Evolutionary conservation across 169 alveolate species (phyloP).

Genomic region (Prorocentrum cordatum): DNA sequence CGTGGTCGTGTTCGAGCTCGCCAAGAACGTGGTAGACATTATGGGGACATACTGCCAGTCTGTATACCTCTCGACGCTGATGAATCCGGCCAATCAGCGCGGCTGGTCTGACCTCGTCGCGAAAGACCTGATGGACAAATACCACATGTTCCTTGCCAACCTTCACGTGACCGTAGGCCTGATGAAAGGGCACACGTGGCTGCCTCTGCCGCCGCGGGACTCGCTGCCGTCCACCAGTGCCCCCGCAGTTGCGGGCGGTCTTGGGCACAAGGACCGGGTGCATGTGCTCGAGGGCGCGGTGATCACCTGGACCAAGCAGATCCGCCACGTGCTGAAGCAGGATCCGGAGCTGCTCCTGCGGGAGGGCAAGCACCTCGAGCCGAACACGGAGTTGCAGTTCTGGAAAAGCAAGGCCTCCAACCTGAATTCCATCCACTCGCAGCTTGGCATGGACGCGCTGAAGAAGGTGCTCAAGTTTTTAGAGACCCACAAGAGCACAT

Average conservation of each 20-base stretch:
- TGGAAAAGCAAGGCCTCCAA: slow-evolving; percentile 89
- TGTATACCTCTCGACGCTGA: slow-evolving; percentile 72
- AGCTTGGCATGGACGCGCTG: slow-evolving; percentile 82
- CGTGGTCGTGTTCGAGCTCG: slow-evolving; percentile 56
- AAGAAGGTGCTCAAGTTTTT: slow-evolving; percentile 84
- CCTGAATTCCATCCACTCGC: slow-evolving; percentile 82
- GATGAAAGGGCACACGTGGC: slow-evolving; percentile 86
- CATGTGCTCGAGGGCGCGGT: slow-evolving; percentile 89
- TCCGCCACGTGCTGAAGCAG: slow-evolving; percentile 85
- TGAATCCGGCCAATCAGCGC: slow-evolving; percentile 74
- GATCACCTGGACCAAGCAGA: slow-evolving; percentile 90
- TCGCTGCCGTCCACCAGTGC: slow-evolving; percentile 57
- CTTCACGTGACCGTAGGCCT: slow-evolving; percentile 87
- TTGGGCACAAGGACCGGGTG: slow-evolving; percentile 84
- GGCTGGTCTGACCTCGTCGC: slow-evolving; percentile 87
- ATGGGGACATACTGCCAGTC: slow-evolving; percentile 69
- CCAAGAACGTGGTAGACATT: slow-evolving; percentile 68
- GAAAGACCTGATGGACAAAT: slow-evolving; percentile 89
- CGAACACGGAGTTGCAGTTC: slow-evolving; percentile 86
- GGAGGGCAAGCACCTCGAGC: slow-evolving; percentile 86
- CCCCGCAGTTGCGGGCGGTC: slow-evolving; percentile 29
- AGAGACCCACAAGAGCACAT: slow-evolving; percentile 86
- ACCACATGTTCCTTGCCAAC: slow-evolving; percentile 84
- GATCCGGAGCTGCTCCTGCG: slow-evolving; percentile 90
- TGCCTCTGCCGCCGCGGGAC: slow-evolving; percentile 82